phyloP scores from a whole-genome alignment of 2,329 filamentous ascomycete species.

The Arthrocladium fulminans region DNA sequence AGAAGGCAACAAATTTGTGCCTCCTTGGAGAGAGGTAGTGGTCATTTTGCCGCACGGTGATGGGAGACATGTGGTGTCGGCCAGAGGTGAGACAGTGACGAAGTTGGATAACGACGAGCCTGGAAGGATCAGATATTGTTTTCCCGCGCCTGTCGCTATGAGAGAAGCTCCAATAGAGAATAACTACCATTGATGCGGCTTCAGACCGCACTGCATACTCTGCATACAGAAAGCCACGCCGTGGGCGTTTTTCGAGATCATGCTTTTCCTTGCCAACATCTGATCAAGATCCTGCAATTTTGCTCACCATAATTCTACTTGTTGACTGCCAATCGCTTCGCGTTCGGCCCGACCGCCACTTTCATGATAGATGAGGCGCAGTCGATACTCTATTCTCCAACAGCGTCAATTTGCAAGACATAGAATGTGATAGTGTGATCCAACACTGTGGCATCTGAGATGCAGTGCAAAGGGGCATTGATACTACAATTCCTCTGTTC shows the following conservation, averaged over 20 bases:
- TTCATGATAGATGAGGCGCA: neutral
- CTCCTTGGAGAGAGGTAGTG: slow-evolving; percentile 43
- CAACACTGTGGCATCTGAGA: too few species aligned
- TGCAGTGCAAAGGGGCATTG: too few species aligned
- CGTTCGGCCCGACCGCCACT: neutral
- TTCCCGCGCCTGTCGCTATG: neutral
- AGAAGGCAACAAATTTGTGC: slow-evolving; percentile 35
- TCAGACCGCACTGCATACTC: neutral
- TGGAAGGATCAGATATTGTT: neutral
- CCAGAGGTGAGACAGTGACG: slow-evolving; percentile 25
- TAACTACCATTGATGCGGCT: neutral
- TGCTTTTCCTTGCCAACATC: too few species aligned
- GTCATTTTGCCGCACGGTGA: slow-evolving; percentile 47
- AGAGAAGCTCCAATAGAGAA: neutral
- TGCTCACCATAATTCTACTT: too few species aligned
- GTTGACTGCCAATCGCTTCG: neutral
- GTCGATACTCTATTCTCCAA: too few species aligned
- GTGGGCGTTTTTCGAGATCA: too few species aligned
- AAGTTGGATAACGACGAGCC: neutral
- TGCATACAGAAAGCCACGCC: too few species aligned
- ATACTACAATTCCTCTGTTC: too few species aligned
- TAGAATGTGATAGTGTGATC: too few species aligned
- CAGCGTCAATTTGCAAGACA: too few species aligned
- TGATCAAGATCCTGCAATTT: too few species aligned
- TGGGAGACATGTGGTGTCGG: slow-evolving; percentile 31